Percentiles rank a stretch among this genome's conserved stretches.
These are phyloP conservation scores for Nothophaeocryptopus gaeumannii DNA, from an alignment of 2,329 filamentous ascomycete genomes.

Conservation along the genomic window DNA sequence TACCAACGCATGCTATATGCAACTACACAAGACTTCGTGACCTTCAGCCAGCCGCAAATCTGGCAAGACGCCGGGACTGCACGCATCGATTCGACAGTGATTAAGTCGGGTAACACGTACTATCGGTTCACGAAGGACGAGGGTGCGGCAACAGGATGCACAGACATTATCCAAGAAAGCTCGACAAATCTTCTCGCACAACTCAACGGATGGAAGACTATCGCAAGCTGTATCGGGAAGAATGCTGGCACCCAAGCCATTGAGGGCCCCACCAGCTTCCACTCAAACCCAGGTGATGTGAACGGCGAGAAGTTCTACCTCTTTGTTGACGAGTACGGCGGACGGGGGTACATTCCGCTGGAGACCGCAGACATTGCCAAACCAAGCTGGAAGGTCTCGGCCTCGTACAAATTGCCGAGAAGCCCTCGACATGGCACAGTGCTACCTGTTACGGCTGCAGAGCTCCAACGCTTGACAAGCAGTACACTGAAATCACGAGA, in stretches of 20 bases:
- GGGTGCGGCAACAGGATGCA: conserved; percentile 49
- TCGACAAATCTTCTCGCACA: conserved; percentile 43
- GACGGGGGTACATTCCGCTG: conserved; percentile 54
- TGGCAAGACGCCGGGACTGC: conserved; percentile 53
- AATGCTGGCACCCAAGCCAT: conserved; percentile 50
- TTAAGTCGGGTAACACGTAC: conserved; percentile 43
- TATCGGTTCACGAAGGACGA: conserved; percentile 59
- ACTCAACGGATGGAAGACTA: conserved; percentile 44
- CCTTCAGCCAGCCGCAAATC: conserved; percentile 51
- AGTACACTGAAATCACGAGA: conserved; percentile 13
- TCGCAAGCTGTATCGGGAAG: conserved; percentile 51
- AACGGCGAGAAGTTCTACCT: conserved; percentile 56
- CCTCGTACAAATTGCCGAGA: conserved; percentile 46
- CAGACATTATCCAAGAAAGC: conserved; percentile 55
- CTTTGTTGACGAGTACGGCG: conserved; percentile 55
- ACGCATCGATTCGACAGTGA: conserved; percentile 54
- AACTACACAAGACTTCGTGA: conserved; percentile 55
- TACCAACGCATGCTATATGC: conserved; percentile 58
- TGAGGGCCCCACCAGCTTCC: conserved; percentile 55
- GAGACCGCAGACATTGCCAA: conserved; percentile 51
- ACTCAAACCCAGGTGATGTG: conserved; percentile 49
- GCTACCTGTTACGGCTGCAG: conserved; percentile 49
- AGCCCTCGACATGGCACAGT: conserved; percentile 56
- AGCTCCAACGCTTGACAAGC: conserved; percentile 33
- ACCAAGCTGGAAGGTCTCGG: conserved; percentile 50